Evolutionary conservation across 495 filamentous ascomycete species (phyloP), one percentile per base, ranked within the genome.

Genomic region (Trichoderma erinaceum): DNA sequence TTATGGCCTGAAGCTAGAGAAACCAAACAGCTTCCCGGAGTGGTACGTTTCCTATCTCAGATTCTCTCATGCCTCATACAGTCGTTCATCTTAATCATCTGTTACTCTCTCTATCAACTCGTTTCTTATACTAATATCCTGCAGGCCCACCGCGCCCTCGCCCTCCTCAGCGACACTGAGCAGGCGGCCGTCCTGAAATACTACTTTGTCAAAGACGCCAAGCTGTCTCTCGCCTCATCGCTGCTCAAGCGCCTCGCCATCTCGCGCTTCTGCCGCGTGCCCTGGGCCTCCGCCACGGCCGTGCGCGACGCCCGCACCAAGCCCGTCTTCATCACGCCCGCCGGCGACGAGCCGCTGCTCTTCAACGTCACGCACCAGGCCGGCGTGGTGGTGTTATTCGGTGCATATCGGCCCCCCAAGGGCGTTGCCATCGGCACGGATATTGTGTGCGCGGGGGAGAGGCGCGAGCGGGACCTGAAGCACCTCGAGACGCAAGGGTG

Each of bases 281-380:
- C 88, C n/a, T 96, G 91, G 91, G 73, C 80, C 67, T 73, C 84
- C 2, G 85, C 89, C 23, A 73, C 71, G 43, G 82, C 92, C 66
- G 83, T 83, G n/a, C 83, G 87, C 63, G 86, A 78, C 78, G 77
- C 48, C 72, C 85, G 80, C 82, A 86, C 74, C 72, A 97, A 88
- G 69, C 92, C 92, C 10, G 78, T 78, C 66, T 87, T 73, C 58
- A 67, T 69, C 43, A 73, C 79, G 67, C 67, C 73, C 25, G 71
- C 67, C 10, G 70, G 72, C 18, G 23, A 65, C 18, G 65, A 75
- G 65, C 76, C 78, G 29, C 80, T 94, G 21, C 84, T 90, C 67
- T 97, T 97, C 84, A 97, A 97, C 74, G 90, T 97, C 67, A 90
- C 86, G 66, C 93, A 97, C 74, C 93, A 97, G 75, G 90, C 89